A percentile compares a stretch with the other conserved stretches of the same genome.
Evolutionary conservation across 2,329 filamentous ascomycete genomes (phyloP).

Genomic region (Penicillium italicum): DNA sequence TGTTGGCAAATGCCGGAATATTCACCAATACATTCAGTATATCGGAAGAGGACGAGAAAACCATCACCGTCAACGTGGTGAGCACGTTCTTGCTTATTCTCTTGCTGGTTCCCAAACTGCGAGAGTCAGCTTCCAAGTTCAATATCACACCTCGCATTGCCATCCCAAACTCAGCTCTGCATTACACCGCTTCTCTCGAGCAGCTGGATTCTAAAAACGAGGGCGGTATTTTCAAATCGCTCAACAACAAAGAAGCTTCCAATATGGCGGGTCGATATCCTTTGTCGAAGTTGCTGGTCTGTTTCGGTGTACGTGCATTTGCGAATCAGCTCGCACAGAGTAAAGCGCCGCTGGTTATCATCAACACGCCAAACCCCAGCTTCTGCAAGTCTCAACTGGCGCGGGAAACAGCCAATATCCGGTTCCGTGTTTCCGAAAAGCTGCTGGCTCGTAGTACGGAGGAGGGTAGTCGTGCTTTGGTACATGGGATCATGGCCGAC

Average conservation of each 20-base stretch:
- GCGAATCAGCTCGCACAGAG: not conserved
- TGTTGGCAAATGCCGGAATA: conserved; percentile 43
- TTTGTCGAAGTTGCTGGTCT: conserved; percentile 18
- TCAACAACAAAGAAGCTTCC: conserved; percentile 15
- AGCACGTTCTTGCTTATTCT: conserved; percentile 48
- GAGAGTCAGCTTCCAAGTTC: conserved; percentile 7
- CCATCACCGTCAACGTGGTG: conserved; percentile 40
- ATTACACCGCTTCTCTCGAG: conserved; percentile 14
- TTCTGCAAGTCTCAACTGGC: conserved; percentile 39
- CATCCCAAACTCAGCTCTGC: conserved; percentile 19
- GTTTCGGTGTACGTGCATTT: conserved; percentile 18
- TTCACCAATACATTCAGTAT: conserved; percentile 43
- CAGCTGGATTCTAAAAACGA: conserved; percentile 7
- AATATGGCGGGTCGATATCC: conserved; percentile 16
- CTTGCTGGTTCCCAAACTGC: conserved; percentile 49
- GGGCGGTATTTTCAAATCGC: conserved; percentile 10
- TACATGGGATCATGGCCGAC: conserved; percentile 18
- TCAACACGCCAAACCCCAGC: conserved; percentile 45
- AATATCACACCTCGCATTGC: conserved; percentile 15
- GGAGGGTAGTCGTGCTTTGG: conserved; percentile 18
- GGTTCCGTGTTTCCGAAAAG: conserved; percentile 13
- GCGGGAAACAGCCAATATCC: conserved; percentile 5
- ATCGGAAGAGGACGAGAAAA: conserved; percentile 8
- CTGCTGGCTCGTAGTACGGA: conserved; percentile 19
- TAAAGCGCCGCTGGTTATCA: conserved; percentile 21